phyloP scores from a whole-genome alignment of 768 basidiomycete genomes.

The Mrakia frigida region DNA sequence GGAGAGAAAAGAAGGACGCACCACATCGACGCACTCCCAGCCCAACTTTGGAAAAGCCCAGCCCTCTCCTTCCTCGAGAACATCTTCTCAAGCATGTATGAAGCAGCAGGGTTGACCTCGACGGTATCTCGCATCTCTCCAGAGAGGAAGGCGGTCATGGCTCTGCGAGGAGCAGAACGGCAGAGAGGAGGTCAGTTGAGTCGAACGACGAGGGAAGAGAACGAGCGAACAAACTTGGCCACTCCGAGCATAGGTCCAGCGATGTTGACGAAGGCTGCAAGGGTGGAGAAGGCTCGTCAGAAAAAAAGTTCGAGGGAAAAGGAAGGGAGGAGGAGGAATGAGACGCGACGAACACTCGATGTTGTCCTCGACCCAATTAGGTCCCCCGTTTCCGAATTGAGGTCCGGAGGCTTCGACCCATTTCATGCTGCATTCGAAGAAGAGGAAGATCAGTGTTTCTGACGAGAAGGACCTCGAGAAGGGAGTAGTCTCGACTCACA shows the following conservation, averaged over 20 bases:
- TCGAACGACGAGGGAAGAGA: not conserved
- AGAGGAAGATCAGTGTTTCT: not conserved
- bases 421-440: slow-evolving; percentile 61
- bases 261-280: slow-evolving; percentile 48
- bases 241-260: slow-evolving; percentile 69
- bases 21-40: slow-evolving; percentile 90
- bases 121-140: slow-evolving; percentile 90
- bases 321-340: not conserved
- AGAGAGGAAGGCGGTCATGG: slow-evolving; percentile 88
- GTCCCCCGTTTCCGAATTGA: slow-evolving; percentile 68
- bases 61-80: slow-evolving; percentile 86
- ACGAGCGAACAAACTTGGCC: slow-evolving; percentile 11
- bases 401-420: slow-evolving; percentile 83
- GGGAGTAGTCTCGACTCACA: slow-evolving; percentile 53
- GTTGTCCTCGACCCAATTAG: slow-evolving; percentile 88
- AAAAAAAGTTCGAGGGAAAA: not conserved
- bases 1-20: slow-evolving; percentile 43
- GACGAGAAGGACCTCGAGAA: not conserved
- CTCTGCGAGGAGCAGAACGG: slow-evolving; percentile 51
- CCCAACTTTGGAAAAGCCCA: slow-evolving; percentile 88
- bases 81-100: slow-evolving; percentile 57
- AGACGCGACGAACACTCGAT: slow-evolving; percentile 72
- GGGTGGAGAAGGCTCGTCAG: not conserved
- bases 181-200: not conserved
- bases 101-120: slow-evolving; percentile 31